Evolutionary conservation across 1,139 yeast genomes (phyloP).

Genomic region (Scheffersomyces insectosa): DNA sequence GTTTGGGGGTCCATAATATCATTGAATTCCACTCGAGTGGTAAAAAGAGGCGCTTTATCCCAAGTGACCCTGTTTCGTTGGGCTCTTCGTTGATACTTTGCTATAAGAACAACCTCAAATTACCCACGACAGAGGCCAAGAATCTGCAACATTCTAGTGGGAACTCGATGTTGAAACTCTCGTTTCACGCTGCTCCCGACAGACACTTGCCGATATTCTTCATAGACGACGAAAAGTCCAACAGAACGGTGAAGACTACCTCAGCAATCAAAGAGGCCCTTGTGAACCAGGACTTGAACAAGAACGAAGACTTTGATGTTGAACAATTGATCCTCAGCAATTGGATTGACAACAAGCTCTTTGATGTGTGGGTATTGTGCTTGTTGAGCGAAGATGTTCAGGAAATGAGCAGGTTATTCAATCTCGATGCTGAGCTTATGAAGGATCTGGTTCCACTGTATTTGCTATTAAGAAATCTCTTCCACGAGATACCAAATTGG

Average conservation of each 20-base stretch:
- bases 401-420: slow-evolving; percentile 6
- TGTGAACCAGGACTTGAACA: slow-evolving; percentile 15
- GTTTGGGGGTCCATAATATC: slow-evolving; percentile 44
- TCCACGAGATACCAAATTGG: slow-evolving; percentile 12
- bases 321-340: slow-evolving; percentile 27
- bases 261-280: slow-evolving; percentile 22
- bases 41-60: slow-evolving; percentile 19
- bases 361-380: slow-evolving; percentile 41
- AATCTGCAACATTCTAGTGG: not conserved
- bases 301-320: slow-evolving; percentile 3
- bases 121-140: slow-evolving; percentile 23
- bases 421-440: slow-evolving; percentile 3
- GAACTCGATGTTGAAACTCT: slow-evolving; percentile 30
- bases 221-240: slow-evolving; percentile 31
- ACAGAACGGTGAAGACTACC: slow-evolving; percentile 24
- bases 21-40: slow-evolving; percentile 14
- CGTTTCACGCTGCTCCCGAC: slow-evolving; percentile 43
- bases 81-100: slow-evolving; percentile 34
- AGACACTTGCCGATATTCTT: slow-evolving; percentile 45
- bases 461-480: slow-evolving; percentile 6
- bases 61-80: slow-evolving; percentile 49
- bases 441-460: not conserved
- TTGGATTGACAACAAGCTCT: slow-evolving; percentile 36
- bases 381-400: slow-evolving; percentile 21
- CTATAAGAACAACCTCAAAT: slow-evolving; percentile 30